Percentiles rank a stretch among this genome's conserved stretches.
These are phyloP conservation scores for Microsporum ferrugineum DNA, from an alignment of 2,329 filamentous ascomycete species.

Conservation along the genomic window DNA sequence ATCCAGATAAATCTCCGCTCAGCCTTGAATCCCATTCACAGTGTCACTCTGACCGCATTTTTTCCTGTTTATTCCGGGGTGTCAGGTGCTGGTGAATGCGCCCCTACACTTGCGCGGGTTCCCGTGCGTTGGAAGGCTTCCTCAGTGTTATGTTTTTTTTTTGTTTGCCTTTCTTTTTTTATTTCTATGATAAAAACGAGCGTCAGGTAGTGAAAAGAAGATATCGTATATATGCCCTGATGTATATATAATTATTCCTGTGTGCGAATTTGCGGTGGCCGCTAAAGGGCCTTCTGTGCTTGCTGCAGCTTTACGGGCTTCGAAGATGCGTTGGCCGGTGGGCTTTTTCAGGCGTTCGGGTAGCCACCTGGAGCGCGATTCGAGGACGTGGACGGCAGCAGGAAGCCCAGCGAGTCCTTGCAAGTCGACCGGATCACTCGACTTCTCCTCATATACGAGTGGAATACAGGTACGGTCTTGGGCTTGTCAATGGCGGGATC, in stretches of 20 bases:
- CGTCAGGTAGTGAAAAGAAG: not conserved
- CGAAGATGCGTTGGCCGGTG: constrained; percentile 1
- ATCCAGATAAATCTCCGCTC: not conserved
- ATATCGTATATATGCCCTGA: not conserved
- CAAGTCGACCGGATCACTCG: not conserved
- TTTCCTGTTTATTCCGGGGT: not conserved
- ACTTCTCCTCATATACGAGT: too few species aligned
- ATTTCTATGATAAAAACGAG: not conserved
- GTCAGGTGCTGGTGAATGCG: not conserved
- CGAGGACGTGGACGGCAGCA: not conserved
- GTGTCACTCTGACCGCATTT: not conserved
- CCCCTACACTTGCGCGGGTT: too few species aligned
- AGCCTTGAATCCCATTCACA: not conserved
- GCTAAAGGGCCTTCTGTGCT: not conserved
- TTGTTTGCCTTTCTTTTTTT: not conserved
- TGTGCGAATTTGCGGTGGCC: not conserved
- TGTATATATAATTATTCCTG: not conserved
- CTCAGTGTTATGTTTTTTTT: not conserved
- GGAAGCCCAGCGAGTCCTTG: not conserved
- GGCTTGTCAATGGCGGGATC: not conserved
- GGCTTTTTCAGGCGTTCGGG: not conserved
- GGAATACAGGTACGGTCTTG: not conserved
- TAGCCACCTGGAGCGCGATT: constrained; percentile 1
- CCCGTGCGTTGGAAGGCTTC: not conserved
- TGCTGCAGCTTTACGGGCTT: not conserved